Evolutionary conservation across 2,329 filamentous ascomycete genomes (phyloP).

Genomic region (Pseudogymnoascus destructans): DNA sequence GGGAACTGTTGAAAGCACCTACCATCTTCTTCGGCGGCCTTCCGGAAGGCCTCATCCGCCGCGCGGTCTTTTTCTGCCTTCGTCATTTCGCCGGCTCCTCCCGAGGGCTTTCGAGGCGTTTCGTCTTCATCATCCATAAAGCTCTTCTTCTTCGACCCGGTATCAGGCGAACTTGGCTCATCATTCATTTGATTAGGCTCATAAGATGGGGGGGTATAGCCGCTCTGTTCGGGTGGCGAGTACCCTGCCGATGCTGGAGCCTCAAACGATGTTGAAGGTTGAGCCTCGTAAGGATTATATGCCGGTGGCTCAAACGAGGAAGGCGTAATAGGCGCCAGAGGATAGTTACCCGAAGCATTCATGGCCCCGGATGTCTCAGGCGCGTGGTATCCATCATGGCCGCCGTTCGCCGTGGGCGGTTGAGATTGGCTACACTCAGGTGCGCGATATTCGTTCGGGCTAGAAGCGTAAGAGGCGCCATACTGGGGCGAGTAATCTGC

Average conservation of each 20-base stretch:
- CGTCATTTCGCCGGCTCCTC: slow-evolving; percentile 43
- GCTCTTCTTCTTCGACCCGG: slow-evolving; percentile 58
- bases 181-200: slow-evolving; percentile 41
- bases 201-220: slow-evolving; percentile 50
- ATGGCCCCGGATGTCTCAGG: background rate
- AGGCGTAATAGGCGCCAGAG: slow-evolving; percentile 1
- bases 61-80: slow-evolving; percentile 61
- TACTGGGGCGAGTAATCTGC: background rate
- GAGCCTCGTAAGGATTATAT: slow-evolving; percentile 21
- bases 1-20: slow-evolving; percentile 25
- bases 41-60: slow-evolving; percentile 74
- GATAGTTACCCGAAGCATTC: background rate
- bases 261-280: slow-evolving; percentile 30
- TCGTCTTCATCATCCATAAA: slow-evolving; percentile 77
- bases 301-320: slow-evolving; percentile 24
- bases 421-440: background rate
- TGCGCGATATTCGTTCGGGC: background rate
- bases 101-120: slow-evolving; percentile 28
- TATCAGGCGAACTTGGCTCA: slow-evolving; percentile 30
- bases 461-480: background rate
- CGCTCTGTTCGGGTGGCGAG: slow-evolving; percentile 25
- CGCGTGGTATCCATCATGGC: background rate
- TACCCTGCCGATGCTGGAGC: slow-evolving; percentile 18
- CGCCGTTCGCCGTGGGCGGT: background rate
- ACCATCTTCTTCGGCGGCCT: slow-evolving; percentile 67